Conservation (phyloP, 495 filamentous ascomycete genomes). For the Talaromyces trachyspermus region DNA sequence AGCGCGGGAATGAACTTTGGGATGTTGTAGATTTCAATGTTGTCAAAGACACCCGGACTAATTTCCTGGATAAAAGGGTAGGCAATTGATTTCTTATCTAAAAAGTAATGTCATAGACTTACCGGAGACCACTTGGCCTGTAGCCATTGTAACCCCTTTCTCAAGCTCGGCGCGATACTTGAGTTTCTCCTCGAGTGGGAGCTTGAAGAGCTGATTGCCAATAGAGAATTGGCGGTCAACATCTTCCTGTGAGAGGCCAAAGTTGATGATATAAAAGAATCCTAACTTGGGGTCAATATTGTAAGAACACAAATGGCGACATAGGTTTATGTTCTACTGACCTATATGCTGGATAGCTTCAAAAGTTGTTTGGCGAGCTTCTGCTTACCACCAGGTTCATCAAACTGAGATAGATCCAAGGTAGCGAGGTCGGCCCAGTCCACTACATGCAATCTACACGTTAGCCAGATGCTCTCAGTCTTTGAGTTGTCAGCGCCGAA, state of each 20-base stretch:
- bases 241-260: slow-evolving; percentile 48
- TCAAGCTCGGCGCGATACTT: slow-evolving; percentile 41
- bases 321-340: slow-evolving; percentile 3
- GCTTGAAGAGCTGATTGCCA: slow-evolving; percentile 44
- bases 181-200: slow-evolving; percentile 49
- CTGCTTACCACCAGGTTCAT: slow-evolving; percentile 42
- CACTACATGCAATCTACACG: slow-evolving; percentile 9
- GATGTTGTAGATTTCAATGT: slow-evolving; percentile 41
- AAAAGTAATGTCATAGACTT: slow-evolving; percentile 22
- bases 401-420: slow-evolving; percentile 42
- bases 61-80: neutral
- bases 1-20: slow-evolving; percentile 40
- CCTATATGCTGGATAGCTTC: slow-evolving; percentile 35
- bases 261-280: slow-evolving; percentile 50
- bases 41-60: slow-evolving; percentile 40
- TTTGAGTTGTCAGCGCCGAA: neutral
- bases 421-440: slow-evolving; percentile 46
- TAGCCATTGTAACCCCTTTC: slow-evolving; percentile 42
- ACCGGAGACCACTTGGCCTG: slow-evolving; percentile 38
- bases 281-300: neutral
- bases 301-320: neutral
- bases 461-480: neutral
- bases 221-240: slow-evolving; percentile 50
- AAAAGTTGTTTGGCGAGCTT: slow-evolving; percentile 41
- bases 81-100: slow-evolving; percentile 27